These are phyloP conservation scores for Lachancea waltii DNA, from an alignment of 805 yeast species.

Conservation along the genomic window DNA sequence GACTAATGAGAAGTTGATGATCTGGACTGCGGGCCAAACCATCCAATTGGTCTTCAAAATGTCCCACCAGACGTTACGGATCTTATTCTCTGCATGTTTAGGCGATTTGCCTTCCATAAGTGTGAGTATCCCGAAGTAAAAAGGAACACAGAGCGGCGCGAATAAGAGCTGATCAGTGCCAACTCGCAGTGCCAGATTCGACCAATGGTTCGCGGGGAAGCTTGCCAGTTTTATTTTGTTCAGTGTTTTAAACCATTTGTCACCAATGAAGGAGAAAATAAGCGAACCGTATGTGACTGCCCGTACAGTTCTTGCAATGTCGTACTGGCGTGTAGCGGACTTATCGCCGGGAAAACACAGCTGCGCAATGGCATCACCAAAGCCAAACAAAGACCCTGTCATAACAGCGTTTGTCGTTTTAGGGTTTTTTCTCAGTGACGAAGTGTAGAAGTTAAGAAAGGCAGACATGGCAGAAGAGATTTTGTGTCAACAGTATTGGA, in stretches of 20 bases:
- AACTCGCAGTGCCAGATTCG: conserved; percentile 45
- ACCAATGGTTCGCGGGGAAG: conserved; percentile 16
- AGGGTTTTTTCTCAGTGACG: conserved; percentile 38
- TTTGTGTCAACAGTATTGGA: no score
- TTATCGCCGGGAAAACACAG: conserved; percentile 33
- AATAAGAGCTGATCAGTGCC: conserved; percentile 65
- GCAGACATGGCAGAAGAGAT: no score
- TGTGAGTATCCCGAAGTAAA: conserved; percentile 65
- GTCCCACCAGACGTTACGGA: conserved; percentile 50
- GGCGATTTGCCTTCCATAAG: conserved; percentile 49
- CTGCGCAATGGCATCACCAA: conserved; percentile 76
- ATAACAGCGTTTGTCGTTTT: conserved; percentile 47
- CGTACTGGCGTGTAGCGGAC: conserved; percentile 32
- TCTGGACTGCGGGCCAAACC: conserved; percentile 88
- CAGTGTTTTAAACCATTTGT: conserved; percentile 58
- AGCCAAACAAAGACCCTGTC: conserved; percentile 58
- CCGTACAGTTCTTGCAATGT: conserved; percentile 50
- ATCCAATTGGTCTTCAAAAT: conserved; percentile 72
- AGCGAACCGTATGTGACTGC: conserved; percentile 66
- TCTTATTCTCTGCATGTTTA: conserved; percentile 37
- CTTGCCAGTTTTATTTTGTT: conserved; percentile 37
- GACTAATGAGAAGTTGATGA: conserved; percentile 64
- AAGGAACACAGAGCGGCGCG: conserved; percentile 73
- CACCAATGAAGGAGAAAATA: conserved; percentile 71
- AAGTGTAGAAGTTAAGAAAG: conserved; percentile 17